Evolutionary conservation across 2,329 filamentous ascomycete genomes (phyloP).

Genomic region (Arthroderma sp.): DNA sequence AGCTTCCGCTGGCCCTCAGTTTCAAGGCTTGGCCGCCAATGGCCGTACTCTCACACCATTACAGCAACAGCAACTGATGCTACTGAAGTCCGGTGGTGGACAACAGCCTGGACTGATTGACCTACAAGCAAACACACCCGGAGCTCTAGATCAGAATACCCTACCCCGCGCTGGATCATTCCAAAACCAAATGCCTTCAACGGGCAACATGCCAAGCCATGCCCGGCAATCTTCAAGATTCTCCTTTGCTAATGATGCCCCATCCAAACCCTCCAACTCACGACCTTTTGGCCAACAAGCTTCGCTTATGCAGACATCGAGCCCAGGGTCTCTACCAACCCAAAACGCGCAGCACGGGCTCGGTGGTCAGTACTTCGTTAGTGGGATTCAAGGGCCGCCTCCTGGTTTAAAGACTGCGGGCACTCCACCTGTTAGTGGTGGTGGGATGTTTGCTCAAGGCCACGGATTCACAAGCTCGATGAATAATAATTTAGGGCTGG

Average conservation of each 20-base stretch:
- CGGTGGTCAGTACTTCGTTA: conserved; percentile 62
- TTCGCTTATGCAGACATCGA: conserved; percentile 25
- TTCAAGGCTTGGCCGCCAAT: conserved; percentile 47
- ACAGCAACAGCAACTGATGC: conserved; percentile 59
- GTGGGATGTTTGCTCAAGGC: conserved; percentile 78
- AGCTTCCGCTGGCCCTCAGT: conserved; percentile 27
- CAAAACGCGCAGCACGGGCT: conserved; percentile 29
- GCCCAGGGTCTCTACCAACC: conserved; percentile 24
- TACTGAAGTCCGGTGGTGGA: conserved; percentile 46
- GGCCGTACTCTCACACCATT: conserved; percentile 66
- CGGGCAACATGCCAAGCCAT: conserved; percentile 52
- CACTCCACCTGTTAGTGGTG: conserved; percentile 69
- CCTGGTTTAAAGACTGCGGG: conserved; percentile 91
- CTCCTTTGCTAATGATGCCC: conserved; percentile 65
- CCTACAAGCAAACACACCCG: conserved; percentile 19
- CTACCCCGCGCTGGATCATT: conserved; percentile 33
- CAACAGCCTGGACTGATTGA: conserved; percentile 46
- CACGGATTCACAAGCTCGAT: conserved; percentile 65
- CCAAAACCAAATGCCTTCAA: conserved; percentile 35
- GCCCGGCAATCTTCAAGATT: conserved; percentile 75
- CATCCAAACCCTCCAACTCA: conserved; percentile 44
- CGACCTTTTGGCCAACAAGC: conserved; percentile 41
- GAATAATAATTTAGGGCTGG: conserved; percentile 49
- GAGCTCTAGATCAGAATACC: conserved; percentile 28
- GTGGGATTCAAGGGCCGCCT: conserved; percentile 80